Percentiles rank a stretch among this genome's conserved stretches.
Conservation (phyloP, 352 stramenopile genomes). For the Phytophthora hibernalis region DNA sequence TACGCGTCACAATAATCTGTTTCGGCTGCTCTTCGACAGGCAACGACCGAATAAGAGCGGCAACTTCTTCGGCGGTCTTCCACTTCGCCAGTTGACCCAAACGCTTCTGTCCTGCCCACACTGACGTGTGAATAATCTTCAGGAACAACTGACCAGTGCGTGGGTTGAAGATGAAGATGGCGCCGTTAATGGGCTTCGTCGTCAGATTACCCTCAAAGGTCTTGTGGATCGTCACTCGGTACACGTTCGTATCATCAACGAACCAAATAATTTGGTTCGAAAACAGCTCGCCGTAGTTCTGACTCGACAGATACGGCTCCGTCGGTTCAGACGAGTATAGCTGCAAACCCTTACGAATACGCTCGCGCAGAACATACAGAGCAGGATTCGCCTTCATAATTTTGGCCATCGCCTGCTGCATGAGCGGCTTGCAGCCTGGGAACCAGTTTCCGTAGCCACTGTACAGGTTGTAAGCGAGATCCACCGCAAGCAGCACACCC, state of each 20-base stretch:
- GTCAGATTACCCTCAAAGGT: conserved; percentile 99
- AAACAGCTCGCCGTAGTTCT: conserved; percentile 99
- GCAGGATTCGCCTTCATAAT: conserved; percentile 99
- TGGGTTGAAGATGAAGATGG: conserved; percentile 99
- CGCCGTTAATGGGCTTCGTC: conserved; percentile 99
- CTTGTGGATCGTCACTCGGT: conserved; percentile 99
- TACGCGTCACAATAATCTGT: conserved; percentile 99
- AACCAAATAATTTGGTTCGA: conserved; percentile 99
- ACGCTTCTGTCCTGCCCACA: conserved; percentile 99
- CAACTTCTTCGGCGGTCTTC: conserved; percentile 99
- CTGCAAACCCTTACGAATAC: conserved; percentile 99
- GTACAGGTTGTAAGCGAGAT: conserved; percentile 99
- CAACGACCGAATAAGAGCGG: conserved; percentile 98
- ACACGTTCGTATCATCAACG: conserved; percentile 99
- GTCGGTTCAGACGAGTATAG: conserved; percentile 99
- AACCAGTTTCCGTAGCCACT: conserved; percentile 99
- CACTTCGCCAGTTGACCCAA: conserved; percentile 99
- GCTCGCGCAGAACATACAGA: conserved; percentile 99
- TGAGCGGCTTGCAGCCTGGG: conserved; percentile 97
- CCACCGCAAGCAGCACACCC: conserved; percentile 97
- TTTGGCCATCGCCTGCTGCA: conserved; percentile 99
- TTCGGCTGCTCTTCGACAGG: conserved; percentile 99
- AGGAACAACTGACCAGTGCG: conserved; percentile 99
- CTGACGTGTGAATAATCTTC: conserved; percentile 99
- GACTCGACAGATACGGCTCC: conserved; percentile 99